Evolutionary conservation across 176 grass and related monocot genomes (phyloP).

Genomic region (Canna indica): DNA sequence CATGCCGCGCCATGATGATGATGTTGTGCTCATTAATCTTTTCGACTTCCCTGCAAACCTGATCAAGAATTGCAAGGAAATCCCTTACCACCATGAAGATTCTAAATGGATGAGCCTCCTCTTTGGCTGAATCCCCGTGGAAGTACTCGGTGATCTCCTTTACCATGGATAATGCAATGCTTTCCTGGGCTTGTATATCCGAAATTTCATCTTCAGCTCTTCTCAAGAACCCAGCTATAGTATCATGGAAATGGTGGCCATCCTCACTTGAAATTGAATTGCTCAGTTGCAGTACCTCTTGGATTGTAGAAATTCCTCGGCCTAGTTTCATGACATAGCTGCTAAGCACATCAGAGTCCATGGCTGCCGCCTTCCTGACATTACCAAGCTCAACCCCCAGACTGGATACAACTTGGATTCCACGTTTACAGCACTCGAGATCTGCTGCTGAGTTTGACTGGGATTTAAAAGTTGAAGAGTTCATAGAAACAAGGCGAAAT

Average conservation of each 20-base stretch:
- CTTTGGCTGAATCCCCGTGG: constrained; percentile 7
- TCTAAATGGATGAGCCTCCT: constrained; percentile 11
- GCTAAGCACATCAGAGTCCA: neutral
- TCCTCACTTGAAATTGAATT: neutral
- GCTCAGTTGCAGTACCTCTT: neutral
- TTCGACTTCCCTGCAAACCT: constrained; percentile 3
- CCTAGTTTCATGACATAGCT: neutral
- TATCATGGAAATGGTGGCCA: neutral
- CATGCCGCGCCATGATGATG: neutral
- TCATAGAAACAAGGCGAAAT: neutral
- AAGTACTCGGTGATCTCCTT: constrained; percentile 7
- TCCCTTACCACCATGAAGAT: constrained; percentile 8
- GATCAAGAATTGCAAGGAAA: constrained; percentile 4
- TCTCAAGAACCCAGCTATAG: neutral
- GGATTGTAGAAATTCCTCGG: neutral
- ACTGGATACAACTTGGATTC: neutral
- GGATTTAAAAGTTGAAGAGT: neutral
- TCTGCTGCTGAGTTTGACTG: neutral
- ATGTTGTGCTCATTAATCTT: constrained; percentile 4
- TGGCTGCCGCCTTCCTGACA: constrained; percentile 4
- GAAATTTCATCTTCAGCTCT: neutral
- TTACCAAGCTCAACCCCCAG: neutral
- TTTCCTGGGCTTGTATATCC: neutral
- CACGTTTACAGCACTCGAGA: neutral
- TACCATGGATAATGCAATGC: neutral